Base-by-base conservation (phyloP, 495 filamentous ascomycete genomes). In the Hypoxylon rickii region DNA sequence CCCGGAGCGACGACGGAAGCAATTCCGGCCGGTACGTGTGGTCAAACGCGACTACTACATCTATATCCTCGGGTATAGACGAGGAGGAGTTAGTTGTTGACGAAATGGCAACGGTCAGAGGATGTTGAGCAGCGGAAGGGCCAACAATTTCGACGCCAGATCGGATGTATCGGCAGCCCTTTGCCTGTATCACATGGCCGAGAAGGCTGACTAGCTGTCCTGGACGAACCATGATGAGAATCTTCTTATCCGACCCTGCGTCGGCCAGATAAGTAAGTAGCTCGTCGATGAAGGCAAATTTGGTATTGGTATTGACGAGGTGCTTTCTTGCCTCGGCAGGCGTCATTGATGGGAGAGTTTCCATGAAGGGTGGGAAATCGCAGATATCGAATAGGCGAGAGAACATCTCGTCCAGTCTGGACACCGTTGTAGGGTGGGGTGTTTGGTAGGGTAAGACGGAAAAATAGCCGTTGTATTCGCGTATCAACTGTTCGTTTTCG, bases 231-330 rank as follows among this genome's bases (percentile, higher is more conserved):
- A 80, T 15, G 15, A 80, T 69, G 12, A 79, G 41, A 29, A 79
- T 54, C 19, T 66, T 73, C 32, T 53, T 58, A 20, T 72, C 58
- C 38, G 67, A 56, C 20, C 66, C 65, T n/a, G 53, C 50, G 11
- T 50, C 49, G 1, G 21, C 39, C n/a, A 77, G 18, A 3, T 34
- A 32, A 7, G 60, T 43, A 7, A 80, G 57, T 7, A 79, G 59
- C 51, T 78, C 77, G n/a, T 68, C 68, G 6, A 76, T 50, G 15
- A 79, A 80, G 1, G 66, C 68, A 40, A 75, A 77, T 34, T 80
- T 80, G 48, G 66, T 62, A 63, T 79, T 78, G 1, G 74, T 71
- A 13, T 60, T 58, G 21, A 68, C 64, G 3, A 70, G 65, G 21
- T 78, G 70, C 43, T 70, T 76, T 44, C 61, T 63, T 50, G 70